Evolutionary conservation across 129 eudicot species (phyloP).

Genomic region (Logfia minima): DNA sequence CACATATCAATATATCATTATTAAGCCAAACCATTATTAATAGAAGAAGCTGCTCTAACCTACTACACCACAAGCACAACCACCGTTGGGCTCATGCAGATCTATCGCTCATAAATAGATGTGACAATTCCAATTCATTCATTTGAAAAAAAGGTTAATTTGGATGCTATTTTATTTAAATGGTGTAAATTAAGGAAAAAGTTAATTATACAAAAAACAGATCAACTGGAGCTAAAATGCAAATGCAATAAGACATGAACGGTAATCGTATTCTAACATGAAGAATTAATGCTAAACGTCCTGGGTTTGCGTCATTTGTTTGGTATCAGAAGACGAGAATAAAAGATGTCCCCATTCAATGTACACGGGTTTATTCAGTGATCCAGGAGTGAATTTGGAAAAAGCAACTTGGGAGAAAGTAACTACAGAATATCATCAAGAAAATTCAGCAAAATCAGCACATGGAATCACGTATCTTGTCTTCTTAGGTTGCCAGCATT

Average conservation of each 20-base stretch:
- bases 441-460: constrained; percentile 24
- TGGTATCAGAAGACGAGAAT: constrained; percentile 23
- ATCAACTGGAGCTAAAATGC: constrained; percentile 7
- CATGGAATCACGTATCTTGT: constrained; percentile 15
- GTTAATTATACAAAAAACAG: background rate
- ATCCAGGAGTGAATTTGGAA: constrained; percentile 26
- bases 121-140: background rate
- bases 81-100: background rate
- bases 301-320: constrained; percentile 10
- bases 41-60: background rate
- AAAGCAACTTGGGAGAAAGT: constrained; percentile 10
- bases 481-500: constrained; percentile 18
- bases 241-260: constrained; percentile 1
- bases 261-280: constrained; percentile 3
- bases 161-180: background rate
- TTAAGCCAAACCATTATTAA: background rate
- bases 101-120: background rate
- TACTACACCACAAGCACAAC: background rate
- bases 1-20: background rate
- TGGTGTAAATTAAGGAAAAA: background rate
- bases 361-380: constrained; percentile 34
- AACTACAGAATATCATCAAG: constrained; percentile 24
- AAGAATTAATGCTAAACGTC: background rate
- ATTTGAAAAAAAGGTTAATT: background rate
- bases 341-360: constrained; percentile 29